Evolutionary conservation across 2,329 filamentous ascomycete genomes (phyloP).

Genomic region (Thielaviopsis ethacetica): DNA sequence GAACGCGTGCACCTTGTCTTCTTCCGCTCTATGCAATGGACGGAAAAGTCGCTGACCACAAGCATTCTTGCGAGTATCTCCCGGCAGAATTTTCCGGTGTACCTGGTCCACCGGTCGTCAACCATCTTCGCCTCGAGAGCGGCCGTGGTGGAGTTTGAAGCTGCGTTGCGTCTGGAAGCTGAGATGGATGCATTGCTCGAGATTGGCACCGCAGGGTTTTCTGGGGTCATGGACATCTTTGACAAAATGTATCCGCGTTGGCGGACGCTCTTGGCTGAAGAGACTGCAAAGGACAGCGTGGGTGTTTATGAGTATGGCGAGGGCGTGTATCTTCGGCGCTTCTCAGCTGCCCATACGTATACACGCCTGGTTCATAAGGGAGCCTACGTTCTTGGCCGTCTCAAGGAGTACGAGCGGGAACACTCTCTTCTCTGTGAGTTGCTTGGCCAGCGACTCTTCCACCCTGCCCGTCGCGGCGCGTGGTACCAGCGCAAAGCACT

Average conservation of each 20-base stretch:
- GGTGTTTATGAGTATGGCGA: conserved; percentile 63
- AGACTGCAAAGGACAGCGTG: conserved; percentile 64
- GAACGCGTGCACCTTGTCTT: conserved; percentile 92
- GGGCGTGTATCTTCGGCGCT: conserved; percentile 73
- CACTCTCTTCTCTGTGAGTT: conserved; percentile 59
- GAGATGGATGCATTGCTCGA: conserved; percentile 70
- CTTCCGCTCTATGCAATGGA: conserved; percentile 92
- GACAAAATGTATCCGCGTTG: conserved; percentile 67
- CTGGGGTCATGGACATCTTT: conserved; percentile 54
- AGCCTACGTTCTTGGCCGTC: conserved; percentile 58
- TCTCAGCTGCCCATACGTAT: conserved; percentile 85
- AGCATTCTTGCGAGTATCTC: conserved; percentile 89
- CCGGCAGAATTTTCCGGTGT: conserved; percentile 71
- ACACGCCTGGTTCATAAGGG: conserved; percentile 87
- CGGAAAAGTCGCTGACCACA: conserved; percentile 86
- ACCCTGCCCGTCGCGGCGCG: conserved; percentile 64
- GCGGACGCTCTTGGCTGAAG: conserved; percentile 54
- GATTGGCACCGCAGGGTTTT: conserved; percentile 53
- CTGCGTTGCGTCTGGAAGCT: conserved; percentile 66
- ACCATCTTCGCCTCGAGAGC: conserved; percentile 72
- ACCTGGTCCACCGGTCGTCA: conserved; percentile 74
- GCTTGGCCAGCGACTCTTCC: conserved; percentile 67
- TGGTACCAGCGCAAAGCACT: conserved; percentile 96
- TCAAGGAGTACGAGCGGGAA: conserved; percentile 67
- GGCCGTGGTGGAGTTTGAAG: conserved; percentile 75